Evolutionary conservation across 2,329 filamentous ascomycete species (phyloP), one percentile per base, ranked within the genome.

Genomic region (Cordyceps tenuipes): DNA sequence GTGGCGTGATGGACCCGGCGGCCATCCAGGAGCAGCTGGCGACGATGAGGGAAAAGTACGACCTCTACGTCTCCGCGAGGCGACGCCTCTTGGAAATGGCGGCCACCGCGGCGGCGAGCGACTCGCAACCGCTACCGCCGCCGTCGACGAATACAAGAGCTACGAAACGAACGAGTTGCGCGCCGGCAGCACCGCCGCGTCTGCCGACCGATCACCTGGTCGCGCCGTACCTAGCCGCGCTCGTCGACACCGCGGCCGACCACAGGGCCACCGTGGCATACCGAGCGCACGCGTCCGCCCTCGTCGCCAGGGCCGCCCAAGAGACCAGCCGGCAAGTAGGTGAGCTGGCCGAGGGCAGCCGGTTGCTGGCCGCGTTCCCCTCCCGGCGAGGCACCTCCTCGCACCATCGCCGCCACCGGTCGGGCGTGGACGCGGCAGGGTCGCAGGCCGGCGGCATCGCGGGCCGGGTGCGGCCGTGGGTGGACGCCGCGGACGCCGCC

Each of bases 341-440:
- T 53, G 81, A 79, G 60, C 72, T 87, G 3, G 77, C 79, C 12
- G 80, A 87, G 53, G 84, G 87, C 67, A 87, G 84, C 65, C 82
- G 85, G 63, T 72, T 88, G 17, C 75, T 88, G 13, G 79, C 79
- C 1, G 71, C 75, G 9, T 77, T 84, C 63, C 77, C 81, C 29
- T 29, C 29, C 0, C 71, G 76, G 64, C 67, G 21, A 67, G 62
- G 7, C 72, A 71, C 46, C 65, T 70, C 71, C 29, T 8, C 29
- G 29, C 29, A 29, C 29, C 26, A 29, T 6, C 29, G 7, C n/a
- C 75, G 75, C 47, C 75, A 81, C 55, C 74, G 57, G n/a, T 13
- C 73, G 77, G n/a, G 75, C 75, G 6, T 70, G 69, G 7, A 70
- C 68, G 29, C 66, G 72, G 26, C 66, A 72, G 5, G 65, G 66